These are phyloP conservation scores for Penicilliopsis zonata DNA, from an alignment of 495 filamentous ascomycete species.

Conservation along the genomic window DNA sequence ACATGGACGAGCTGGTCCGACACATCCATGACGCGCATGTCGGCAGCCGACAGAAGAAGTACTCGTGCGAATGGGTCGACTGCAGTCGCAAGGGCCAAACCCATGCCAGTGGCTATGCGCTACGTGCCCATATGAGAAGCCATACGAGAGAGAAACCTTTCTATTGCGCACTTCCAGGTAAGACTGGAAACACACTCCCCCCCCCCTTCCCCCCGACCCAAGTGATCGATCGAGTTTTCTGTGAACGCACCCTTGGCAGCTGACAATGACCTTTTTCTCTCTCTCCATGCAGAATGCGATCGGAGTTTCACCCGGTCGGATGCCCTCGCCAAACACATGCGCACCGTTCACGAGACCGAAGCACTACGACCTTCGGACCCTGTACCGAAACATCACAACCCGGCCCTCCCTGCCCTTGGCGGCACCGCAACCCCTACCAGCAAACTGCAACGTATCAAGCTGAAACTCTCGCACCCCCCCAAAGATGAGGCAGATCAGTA, in stretches of 20 bases:
- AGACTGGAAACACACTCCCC: no score
- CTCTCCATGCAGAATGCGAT: slow-evolving; percentile 67
- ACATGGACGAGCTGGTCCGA: slow-evolving; percentile 88
- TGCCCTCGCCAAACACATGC: slow-evolving; percentile 95
- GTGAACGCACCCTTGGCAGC: no score
- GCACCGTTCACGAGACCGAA: slow-evolving; percentile 96
- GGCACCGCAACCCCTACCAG: slow-evolving; percentile 35
- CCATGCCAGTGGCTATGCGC: slow-evolving; percentile 89
- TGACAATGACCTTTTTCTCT: not conserved
- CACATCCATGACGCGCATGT: slow-evolving; percentile 94
- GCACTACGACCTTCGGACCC: slow-evolving; percentile 79
- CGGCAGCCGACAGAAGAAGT: slow-evolving; percentile 69
- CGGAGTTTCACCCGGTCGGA: slow-evolving; percentile 95
- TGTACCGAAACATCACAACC: slow-evolving; percentile 64
- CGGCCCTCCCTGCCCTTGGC: slow-evolving; percentile 17
- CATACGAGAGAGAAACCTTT: slow-evolving; percentile 98
- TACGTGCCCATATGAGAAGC: slow-evolving; percentile 93
- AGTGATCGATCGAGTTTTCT: no score
- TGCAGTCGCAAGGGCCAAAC: slow-evolving; percentile 77
- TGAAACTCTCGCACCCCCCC: slow-evolving; percentile 44
- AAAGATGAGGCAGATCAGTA: slow-evolving; percentile 40
- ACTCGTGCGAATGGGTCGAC: slow-evolving; percentile 90
- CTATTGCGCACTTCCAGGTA: slow-evolving; percentile 82
- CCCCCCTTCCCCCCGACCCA: no score
- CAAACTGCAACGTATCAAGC: slow-evolving; percentile 52